Evolutionary conservation across 2,329 filamentous ascomycete species (phyloP), one percentile per base, ranked within the genome.

Genomic region (Neonectria sp.): DNA sequence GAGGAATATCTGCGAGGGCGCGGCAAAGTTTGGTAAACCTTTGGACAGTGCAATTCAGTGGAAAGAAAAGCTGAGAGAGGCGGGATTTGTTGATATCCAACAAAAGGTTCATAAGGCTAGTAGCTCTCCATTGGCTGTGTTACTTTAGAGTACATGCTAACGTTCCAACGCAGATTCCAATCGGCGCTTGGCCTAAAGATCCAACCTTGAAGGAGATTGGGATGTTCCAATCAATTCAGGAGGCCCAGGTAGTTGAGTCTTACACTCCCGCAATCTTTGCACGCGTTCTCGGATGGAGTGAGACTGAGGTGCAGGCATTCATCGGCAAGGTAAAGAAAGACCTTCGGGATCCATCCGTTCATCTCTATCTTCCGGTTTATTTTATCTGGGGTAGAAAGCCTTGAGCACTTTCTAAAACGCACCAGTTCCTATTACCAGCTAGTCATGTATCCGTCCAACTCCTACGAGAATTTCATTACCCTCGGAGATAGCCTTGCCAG

Each of bases 11-110:
- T 57, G 55, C 24, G 56, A 68, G 17, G 65, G 65, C 1, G 56
- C 65, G 1, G 61, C 51, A 2, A 68, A 53, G 51, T 68, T 68
- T 13, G 65, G 65, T 0, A 68, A 68, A 27, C 56, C 65, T 2
- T 45, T 68, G 1, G 65, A 68, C 13, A 46, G 33, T 6, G 61
- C 65, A 17, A 49, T 24, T 7, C 24, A 15, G 15, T 65, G 57
- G 49, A 15, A 55, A 13, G 46, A 63, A 6, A 58, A 63, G 45
- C 13, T 66, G 35, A 48, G 45, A 17, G 45, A 25, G 1, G 56
- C 56, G 3, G 62, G 62, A 7, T 65, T 65, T 12, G 49, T 55
- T 1, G 56, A 60, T 13, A 45, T 60, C 6, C 57, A 60, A n/a
- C 55, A 65, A 8, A 49, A 65, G 24, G 21, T 65, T 3, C 49